Evolutionary conservation across 2,329 filamentous ascomycete species (phyloP), one percentile per base, ranked within the genome.

Genomic region (Neonectria coccinea): DNA sequence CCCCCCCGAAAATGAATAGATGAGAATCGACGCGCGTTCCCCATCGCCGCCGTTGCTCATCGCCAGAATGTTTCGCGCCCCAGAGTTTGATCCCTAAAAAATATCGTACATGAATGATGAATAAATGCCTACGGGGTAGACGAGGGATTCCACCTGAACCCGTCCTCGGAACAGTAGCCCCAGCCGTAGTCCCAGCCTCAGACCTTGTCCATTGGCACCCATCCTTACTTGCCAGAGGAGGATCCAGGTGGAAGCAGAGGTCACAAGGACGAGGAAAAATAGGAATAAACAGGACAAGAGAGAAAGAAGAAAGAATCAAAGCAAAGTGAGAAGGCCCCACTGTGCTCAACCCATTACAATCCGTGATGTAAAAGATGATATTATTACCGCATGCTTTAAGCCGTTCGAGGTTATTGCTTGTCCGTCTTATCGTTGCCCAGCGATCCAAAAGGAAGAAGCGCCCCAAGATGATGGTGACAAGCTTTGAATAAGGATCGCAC

Each of bases 311-410:
- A 66, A 47, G 36, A 67, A 33, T 64, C 65, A 67, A 73, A 39
- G 56, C 61, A 66, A 39, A 33, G 59, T 53, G 60, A 62, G 42
- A 54, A 39, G 56, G 47, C 33, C 65, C 56, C 58, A 52, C 63
- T 52, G 65, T 67, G 65, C 59, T 60, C 55, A 33, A 48, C 50
- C 70, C 64, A 69, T 74, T 72, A 73, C 67, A 71, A 58, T 64
- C 68, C 50, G 70, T 61, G 53, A 72, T 68, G 64, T 71, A 68
- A 69, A 69, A 59, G 52, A 63, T 67, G 58, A 64, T 70, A 65
- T 56, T 69, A 70, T 69, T 70, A 62, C 61, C 66, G 59, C 48
- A 55, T 69, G 69, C 67, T 67, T 73, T 65, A 65, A 74, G 72
- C 70, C 61, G 59, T 64, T 62, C 62, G 56, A 54, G 70, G 68